Conservation (phyloP, 1,284 basidiomycete genomes). For the Trametes versicolor region DNA sequence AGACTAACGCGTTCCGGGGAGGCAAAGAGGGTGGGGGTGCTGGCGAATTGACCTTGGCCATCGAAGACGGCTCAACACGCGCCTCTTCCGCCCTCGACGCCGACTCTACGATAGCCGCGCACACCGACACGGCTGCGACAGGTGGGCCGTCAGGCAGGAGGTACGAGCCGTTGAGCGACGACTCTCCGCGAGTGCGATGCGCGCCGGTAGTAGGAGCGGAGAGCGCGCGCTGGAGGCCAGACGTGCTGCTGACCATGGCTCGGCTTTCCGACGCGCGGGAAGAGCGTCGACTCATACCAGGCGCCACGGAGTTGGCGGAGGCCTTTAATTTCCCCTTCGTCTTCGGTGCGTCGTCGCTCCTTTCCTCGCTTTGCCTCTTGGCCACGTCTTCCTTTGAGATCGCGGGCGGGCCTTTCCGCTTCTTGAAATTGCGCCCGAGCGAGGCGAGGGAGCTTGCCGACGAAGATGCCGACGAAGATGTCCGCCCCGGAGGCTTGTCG, state of each 20-base stretch:
- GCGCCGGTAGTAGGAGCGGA: not conserved
- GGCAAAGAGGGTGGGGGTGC: not conserved
- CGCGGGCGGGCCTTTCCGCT: constrained; percentile 14
- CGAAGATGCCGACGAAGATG: no score
- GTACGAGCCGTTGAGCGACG: not conserved
- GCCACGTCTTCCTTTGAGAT: not conserved
- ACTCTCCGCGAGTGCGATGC: not conserved
- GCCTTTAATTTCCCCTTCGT: not conserved
- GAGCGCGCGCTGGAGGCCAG: not conserved
- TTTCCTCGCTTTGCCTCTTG: not conserved
- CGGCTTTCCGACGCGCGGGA: not conserved
- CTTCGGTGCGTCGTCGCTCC: not conserved
- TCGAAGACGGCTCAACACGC: not conserved
- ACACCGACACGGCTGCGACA: not conserved
- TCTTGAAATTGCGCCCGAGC: not conserved
- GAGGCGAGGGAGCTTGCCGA: not conserved
- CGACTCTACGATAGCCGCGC: not conserved
- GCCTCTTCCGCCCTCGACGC: not conserved
- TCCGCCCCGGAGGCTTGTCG: not conserved
- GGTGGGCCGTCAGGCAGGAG: not conserved
- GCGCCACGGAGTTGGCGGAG: no score
- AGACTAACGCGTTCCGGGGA: no score
- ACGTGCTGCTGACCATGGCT: not conserved
- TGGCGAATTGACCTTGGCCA: not conserved
- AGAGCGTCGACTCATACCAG: not conserved